phyloP scores from a whole-genome alignment of 495 filamentous ascomycete genomes.

The Neurospora sp. region DNA sequence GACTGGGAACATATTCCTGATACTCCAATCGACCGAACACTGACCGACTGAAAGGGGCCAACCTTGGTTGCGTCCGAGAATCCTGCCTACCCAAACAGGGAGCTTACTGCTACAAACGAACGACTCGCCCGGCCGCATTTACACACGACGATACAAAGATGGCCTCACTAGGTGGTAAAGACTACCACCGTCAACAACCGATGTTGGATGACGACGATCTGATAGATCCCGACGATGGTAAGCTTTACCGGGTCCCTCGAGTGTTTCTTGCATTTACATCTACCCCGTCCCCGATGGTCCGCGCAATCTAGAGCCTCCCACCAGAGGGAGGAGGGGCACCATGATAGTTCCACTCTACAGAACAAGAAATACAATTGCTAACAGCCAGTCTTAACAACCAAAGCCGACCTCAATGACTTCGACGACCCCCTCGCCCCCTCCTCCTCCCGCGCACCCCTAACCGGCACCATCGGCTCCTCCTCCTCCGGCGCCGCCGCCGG shows the following conservation, averaged over 20 bases:
- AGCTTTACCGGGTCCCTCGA: not conserved
- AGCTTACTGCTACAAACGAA: not conserved
- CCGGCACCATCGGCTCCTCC: constrained; percentile 60
- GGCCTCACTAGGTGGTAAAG: not conserved
- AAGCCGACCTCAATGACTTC: constrained; percentile 76
- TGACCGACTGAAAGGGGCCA: not conserved
- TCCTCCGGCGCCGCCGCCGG: constrained; percentile 34
- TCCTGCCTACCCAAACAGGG: not conserved
- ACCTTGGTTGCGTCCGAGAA: not conserved
- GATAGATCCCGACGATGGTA: constrained; percentile 95
- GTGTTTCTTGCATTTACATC: not conserved
- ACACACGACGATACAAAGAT: not conserved
- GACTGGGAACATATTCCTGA: not conserved
- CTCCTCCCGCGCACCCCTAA: constrained; percentile 64
- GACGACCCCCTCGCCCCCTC: constrained; percentile 63
- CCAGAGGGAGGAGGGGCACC: not conserved
- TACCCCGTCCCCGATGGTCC: not conserved
- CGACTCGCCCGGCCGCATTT: not conserved
- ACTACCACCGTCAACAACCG: not conserved
- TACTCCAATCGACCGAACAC: not conserved
- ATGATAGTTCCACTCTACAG: too few relatives aligned
- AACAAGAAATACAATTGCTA: not conserved
- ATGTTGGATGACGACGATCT: constrained; percentile 61
- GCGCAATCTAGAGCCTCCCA: not conserved
- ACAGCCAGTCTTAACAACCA: not conserved